phyloP scores from a whole-genome alignment of 148 eudicot species.

The Camellia granthamiana region DNA sequence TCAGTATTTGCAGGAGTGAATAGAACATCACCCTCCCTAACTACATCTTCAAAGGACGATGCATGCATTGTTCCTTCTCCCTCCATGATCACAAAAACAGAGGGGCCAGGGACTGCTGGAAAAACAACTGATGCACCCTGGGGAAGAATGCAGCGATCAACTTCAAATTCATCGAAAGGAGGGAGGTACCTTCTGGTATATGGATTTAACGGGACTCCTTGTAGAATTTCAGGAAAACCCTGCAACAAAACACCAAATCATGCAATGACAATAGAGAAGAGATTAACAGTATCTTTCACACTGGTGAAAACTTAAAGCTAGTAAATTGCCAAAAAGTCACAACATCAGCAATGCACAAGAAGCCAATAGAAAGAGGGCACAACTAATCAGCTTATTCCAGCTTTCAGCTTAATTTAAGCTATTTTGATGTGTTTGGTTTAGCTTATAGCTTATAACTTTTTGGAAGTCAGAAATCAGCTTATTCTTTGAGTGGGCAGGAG shows the following conservation, averaged over 20 bases:
- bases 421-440: too few relatives aligned
- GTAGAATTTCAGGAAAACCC: constrained; percentile 65
- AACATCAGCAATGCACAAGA: too few relatives aligned
- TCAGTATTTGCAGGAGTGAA: constrained; percentile 67
- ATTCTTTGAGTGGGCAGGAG: too few relatives aligned
- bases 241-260: constrained; percentile 22
- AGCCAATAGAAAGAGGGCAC: too few relatives aligned
- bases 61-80: constrained; percentile 55
- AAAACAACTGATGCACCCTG: constrained; percentile 38
- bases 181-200: constrained; percentile 68
- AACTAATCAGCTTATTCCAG: too few relatives aligned
- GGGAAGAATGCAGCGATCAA: constrained; percentile 62
- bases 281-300: too few relatives aligned
- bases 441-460: too few relatives aligned
- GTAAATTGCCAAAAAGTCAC: too few relatives aligned
- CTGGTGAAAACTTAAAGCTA: too few relatives aligned
- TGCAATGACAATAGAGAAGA: too few relatives aligned
- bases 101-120: constrained; percentile 65
- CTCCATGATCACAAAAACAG: constrained; percentile 54
- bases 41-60: constrained; percentile 30
- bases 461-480: too few relatives aligned
- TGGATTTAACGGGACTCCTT: constrained; percentile 53
- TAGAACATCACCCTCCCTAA: constrained; percentile 65
- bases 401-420: too few relatives aligned
- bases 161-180: constrained; percentile 92